These are phyloP conservation scores for Polygonum maritimum DNA, from an alignment of 148 eudicot genomes.

Conservation along the genomic window DNA sequence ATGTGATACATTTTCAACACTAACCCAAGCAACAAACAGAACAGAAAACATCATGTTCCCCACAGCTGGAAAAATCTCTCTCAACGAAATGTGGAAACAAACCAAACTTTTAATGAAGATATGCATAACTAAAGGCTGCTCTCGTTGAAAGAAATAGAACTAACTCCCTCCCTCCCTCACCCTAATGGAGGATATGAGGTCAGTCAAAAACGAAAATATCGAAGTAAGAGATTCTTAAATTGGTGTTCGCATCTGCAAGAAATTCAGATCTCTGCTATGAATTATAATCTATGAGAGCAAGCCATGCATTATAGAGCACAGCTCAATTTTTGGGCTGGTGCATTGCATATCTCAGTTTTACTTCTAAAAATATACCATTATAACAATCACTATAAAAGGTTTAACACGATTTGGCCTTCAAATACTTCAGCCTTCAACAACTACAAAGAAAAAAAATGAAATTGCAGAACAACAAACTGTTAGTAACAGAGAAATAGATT, in stretches of 20 bases:
- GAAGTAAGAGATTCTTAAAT: not conserved
- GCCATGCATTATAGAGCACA: not conserved
- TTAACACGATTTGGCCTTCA: not conserved
- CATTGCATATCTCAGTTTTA: not conserved
- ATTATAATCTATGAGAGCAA: not conserved
- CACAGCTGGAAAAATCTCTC: not conserved
- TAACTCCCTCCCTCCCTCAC: not conserved
- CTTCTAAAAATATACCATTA: not conserved
- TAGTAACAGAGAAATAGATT: conserved; percentile 1
- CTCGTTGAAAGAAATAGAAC: not conserved
- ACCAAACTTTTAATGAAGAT: not conserved
- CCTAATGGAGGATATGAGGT: not conserved
- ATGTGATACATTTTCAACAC: not conserved
- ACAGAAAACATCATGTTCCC: not conserved
- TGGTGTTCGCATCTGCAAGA: not conserved
- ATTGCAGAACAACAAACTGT: not conserved
- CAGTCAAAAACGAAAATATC: not conserved
- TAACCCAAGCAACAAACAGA: not conserved
- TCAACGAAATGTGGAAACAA: not conserved
- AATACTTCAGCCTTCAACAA: not conserved
- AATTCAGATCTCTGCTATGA: not conserved
- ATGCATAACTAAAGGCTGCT: not conserved
- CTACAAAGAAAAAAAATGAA: not conserved
- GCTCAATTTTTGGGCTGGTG: not conserved
- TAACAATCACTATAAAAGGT: not conserved